Base-by-base conservation (phyloP, 202 grass and related monocot genomes). In the Panicum virgatum region DNA sequence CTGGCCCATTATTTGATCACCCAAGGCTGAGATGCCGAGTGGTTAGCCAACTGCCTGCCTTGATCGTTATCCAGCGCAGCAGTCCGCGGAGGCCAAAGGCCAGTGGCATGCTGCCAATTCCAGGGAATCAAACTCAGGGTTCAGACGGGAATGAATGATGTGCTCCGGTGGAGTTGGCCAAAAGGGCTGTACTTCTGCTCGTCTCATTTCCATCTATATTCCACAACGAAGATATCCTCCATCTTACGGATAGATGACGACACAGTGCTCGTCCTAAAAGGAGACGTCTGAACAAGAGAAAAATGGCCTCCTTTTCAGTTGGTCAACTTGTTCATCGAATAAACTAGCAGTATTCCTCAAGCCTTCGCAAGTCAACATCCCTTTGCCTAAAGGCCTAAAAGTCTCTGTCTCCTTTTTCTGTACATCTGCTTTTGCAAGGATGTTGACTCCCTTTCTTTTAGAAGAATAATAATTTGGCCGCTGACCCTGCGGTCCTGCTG, bases 21-120 rank as follows among this genome's bases (percentile, higher is more conserved):
- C 48, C 22, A 11, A 38, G 15, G 15, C 29, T 29, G 25, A 30
- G 82, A 57, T 13, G 10, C 57, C 62, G 15, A 85, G 78, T 85
- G 78, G 57, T 73, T 85, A 82, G 87, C 57, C 72, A 77, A 82
- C 77, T 58, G 65, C 65, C 77, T 56, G 27, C 70, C 57, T 27
- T 13, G 23, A 59, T 10, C 25, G 72, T 89, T 82, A 85, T 82
- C 77, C 72, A 51, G 19, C n/a, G 9, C 52, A 26, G 46, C 78
- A 66, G 45, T 64, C 51, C 27, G 48, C 29, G 6, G 20, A 76
- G 16, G 22, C 38, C 57, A 34, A 20, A 59, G 62, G 38, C 4
- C 56, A 67, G 43, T 66, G 78, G 64, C 78, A 69, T 45, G 50
- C 78, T 80, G 78, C 63, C 47, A 59, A 37, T 60, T 57, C 61